Percentiles rank a stretch among this genome's conserved stretches.
These are phyloP conservation scores for Claviceps cyperi DNA, from an alignment of 2,329 filamentous ascomycete species.

Conservation along the genomic window DNA sequence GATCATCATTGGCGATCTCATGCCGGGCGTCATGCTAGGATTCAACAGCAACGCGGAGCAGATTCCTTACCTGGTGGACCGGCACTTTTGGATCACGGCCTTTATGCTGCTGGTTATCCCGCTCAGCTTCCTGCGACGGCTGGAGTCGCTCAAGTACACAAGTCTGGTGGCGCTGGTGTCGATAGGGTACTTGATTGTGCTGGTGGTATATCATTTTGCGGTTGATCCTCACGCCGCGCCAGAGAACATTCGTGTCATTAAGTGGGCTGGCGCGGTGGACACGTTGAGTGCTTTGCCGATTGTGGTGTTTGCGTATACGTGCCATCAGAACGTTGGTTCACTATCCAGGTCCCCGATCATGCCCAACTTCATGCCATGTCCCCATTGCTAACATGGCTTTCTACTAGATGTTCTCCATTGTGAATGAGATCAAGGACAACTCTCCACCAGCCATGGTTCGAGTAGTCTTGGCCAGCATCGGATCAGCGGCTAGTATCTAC, in stretches of 20 bases:
- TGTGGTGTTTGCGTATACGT: slow-evolving; percentile 98
- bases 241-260: slow-evolving; percentile 59
- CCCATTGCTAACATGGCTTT: slow-evolving; percentile 12
- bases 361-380: neutral
- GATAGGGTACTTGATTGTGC: slow-evolving; percentile 83
- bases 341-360: slow-evolving; percentile 11
- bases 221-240: slow-evolving; percentile 63
- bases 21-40: slow-evolving; percentile 83
- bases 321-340: slow-evolving; percentile 72
- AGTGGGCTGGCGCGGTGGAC: slow-evolving; percentile 65
- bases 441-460: slow-evolving; percentile 58
- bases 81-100: slow-evolving; percentile 93
- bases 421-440: slow-evolving; percentile 86
- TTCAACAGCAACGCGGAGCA: slow-evolving; percentile 51
- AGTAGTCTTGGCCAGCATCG: slow-evolving; percentile 74
- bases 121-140: slow-evolving; percentile 73
- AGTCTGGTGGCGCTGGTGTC: slow-evolving; percentile 82
- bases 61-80: slow-evolving; percentile 64
- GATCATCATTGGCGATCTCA: slow-evolving; percentile 96
- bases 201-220: slow-evolving; percentile 86
- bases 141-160: slow-evolving; percentile 96
- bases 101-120: slow-evolving; percentile 97
- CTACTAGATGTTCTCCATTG: slow-evolving; percentile 84
- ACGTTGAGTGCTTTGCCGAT: slow-evolving; percentile 80
- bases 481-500: slow-evolving; percentile 75